Base-by-base conservation (phyloP, 75 land plant species). In the Pinus albicaulis region DNA sequence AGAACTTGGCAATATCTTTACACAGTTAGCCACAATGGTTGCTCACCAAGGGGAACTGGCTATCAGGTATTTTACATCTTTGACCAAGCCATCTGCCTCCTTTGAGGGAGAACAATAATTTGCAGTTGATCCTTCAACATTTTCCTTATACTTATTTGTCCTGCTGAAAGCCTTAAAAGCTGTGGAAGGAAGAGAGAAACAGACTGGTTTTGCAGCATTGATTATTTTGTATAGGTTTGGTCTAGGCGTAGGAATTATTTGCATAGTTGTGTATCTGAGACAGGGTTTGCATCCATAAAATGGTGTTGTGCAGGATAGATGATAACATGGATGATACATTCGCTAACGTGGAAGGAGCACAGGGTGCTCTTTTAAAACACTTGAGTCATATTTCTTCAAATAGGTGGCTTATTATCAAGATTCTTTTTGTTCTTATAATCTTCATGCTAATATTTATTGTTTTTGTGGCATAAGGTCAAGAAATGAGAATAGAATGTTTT, bases 21-120 rank as follows among this genome's bases (percentile, higher is more conserved):
- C 95, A 20, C 93, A 95, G 80, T 73, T 95, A 78, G 95, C 98
- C 14, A 90, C 95, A 31, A 95, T 95, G 98, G 98, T 95, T 60
- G 91, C 95, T 57, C 88, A 92, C 65, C 98, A 95, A 80, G 98
- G 98, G 17, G 97, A 95, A 73, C 72, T 92, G 23, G 98, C 98
- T 24, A 92, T 95, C 79, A 90, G 98, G 95, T 94, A 70, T 34
- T 60, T 22, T 64, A 41, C 31, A 68, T 68, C 71, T 78, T 58
- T 62, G 12, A 14, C 26, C 68, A 36, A 19, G 34, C 13, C 71
- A 68, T 68, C 20, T 41, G 52, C 7, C 34, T 65, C 8, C 1
- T 48, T 48, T 48, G 41, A 2, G 53, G 2, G 53, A 48, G 53
- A 48, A 48, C 12, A 48, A 48, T 48, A 11, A 10, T 48, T 48